A percentile compares a stretch with the other conserved stretches of the same genome.
Evolutionary conservation across 2,329 filamentous ascomycete species (phyloP).

Genomic region (Furcasterigmium furcatum): DNA sequence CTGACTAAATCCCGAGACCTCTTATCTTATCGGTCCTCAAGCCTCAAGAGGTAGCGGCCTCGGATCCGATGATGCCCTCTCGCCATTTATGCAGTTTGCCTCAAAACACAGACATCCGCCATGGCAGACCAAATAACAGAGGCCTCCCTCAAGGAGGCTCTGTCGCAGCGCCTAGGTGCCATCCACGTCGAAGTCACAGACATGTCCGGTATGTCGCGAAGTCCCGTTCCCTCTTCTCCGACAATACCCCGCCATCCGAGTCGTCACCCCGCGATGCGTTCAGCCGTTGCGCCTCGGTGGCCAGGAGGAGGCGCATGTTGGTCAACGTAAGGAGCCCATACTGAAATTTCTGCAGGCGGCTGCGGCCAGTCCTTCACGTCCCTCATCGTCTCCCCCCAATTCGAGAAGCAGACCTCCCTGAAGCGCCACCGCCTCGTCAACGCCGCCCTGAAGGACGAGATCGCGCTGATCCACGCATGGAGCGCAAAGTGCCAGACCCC

Average conservation of each 20-base stretch:
- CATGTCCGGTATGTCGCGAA: slow-evolving; percentile 82
- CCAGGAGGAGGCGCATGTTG: too few species aligned
- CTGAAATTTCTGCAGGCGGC: slow-evolving; percentile 44
- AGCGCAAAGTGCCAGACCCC: slow-evolving; percentile 91
- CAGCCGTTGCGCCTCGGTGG: too few species aligned
- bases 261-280: slow-evolving; percentile 6
- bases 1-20: background rate
- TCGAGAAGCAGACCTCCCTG: slow-evolving; percentile 70
- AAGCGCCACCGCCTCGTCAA: slow-evolving; percentile 88
- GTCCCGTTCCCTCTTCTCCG: background rate
- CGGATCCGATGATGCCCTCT: too few species aligned
- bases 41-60: too few species aligned
- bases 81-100: too few species aligned
- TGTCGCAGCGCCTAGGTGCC: slow-evolving; percentile 69
- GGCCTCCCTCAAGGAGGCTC: slow-evolving; percentile 63
- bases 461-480: slow-evolving; percentile 91
- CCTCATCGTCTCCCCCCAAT: slow-evolving; percentile 61
- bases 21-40: background rate
- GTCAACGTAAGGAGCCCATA: too few species aligned
- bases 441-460: slow-evolving; percentile 77
- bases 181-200: slow-evolving; percentile 85
- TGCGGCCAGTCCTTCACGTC: slow-evolving; percentile 60
- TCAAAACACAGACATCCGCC: slow-evolving; percentile 7
- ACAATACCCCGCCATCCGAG: slow-evolving; percentile 4
- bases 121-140: slow-evolving; percentile 69